Evolutionary conservation across 352 stramenopile species (phyloP).

Genomic region (Globisporangium cylindrosporum): DNA sequence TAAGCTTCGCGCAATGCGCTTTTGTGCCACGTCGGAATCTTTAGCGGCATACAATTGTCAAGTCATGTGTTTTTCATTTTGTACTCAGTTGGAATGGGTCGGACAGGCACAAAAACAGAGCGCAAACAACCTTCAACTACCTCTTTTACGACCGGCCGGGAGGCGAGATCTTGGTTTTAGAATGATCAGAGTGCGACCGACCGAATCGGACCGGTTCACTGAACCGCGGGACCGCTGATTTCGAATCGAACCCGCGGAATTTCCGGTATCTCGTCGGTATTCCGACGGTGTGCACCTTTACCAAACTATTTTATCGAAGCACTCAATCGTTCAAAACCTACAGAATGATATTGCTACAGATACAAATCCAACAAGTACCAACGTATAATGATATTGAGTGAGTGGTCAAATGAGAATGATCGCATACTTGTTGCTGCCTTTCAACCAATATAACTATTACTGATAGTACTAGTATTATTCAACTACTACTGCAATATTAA

Average conservation of each 20-base stretch:
- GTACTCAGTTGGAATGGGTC: slow-evolving; percentile 19
- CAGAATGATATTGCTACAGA: too few species aligned
- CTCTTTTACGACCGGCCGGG: slow-evolving; percentile 12
- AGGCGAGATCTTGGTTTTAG: neutral
- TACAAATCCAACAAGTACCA: too few species aligned
- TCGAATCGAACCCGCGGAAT: slow-evolving; percentile 14
- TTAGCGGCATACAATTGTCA: slow-evolving; percentile 9
- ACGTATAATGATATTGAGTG: too few species aligned
- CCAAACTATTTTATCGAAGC: too few species aligned
- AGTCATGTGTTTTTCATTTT: slow-evolving; percentile 1
- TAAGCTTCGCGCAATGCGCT: neutral
- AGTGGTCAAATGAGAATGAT: too few species aligned
- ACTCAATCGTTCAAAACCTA: too few species aligned
- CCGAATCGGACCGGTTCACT: slow-evolving; percentile 15
- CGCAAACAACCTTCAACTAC: slow-evolving; percentile 11
- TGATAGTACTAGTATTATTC: too few species aligned
- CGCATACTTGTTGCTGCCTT: too few species aligned
- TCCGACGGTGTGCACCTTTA: neutral
- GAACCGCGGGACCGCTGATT: slow-evolving; percentile 15
- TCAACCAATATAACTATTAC: too few species aligned
- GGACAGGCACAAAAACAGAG: slow-evolving; percentile 25
- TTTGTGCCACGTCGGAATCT: slow-evolving; percentile 1
- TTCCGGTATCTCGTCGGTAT: slow-evolving; percentile 11
- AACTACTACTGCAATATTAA: too few species aligned
- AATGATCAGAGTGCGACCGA: slow-evolving; percentile 7